These are phyloP conservation scores for Spiromastix sp. DNA, from an alignment of 2,329 filamentous ascomycete species.

Conservation along the genomic window DNA sequence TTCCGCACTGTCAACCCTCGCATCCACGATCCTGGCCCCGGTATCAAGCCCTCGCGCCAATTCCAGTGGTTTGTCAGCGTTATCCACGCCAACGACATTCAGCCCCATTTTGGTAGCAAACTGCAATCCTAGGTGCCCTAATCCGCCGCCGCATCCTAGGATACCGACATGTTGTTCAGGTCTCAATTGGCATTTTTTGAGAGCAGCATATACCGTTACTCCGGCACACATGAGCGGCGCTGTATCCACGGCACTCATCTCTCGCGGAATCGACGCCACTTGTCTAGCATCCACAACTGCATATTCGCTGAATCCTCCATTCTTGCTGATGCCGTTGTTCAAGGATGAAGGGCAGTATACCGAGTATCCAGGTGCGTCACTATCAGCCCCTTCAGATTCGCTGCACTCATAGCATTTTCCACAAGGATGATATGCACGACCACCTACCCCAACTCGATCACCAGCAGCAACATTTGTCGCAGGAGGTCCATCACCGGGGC, in stretches of 20 bases:
- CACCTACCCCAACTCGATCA: not conserved
- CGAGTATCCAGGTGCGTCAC: conserved; percentile 1
- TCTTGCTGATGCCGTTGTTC: conserved; percentile 7
- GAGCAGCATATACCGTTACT: conserved; percentile 30
- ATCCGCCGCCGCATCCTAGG: conserved; percentile 28
- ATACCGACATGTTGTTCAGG: conserved; percentile 29
- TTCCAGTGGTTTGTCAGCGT: conserved; percentile 10
- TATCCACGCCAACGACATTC: conserved; percentile 28
- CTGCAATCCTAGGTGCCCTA: conserved; percentile 27
- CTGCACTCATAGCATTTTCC: not conserved
- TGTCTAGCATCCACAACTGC: conserved; percentile 15
- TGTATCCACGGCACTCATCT: conserved; percentile 26
- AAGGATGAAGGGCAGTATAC: not conserved
- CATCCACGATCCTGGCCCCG: conserved; percentile 30
- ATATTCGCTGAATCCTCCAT: conserved; percentile 17
- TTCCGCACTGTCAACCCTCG: conserved; percentile 21
- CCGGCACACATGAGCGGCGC: conserved; percentile 35
- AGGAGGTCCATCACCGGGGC: conserved; percentile 1
- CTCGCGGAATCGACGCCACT: conserved; percentile 17
- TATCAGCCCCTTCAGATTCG: not conserved
- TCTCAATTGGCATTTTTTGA: conserved; percentile 25
- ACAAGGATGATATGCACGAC: conserved; percentile 1
- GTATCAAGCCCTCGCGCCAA: conserved; percentile 23
- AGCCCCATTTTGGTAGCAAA: conserved; percentile 28
- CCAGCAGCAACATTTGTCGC: not conserved